Evolutionary conservation across 148 eudicot genomes (phyloP).

Genomic region (Beta vulgaris): DNA sequence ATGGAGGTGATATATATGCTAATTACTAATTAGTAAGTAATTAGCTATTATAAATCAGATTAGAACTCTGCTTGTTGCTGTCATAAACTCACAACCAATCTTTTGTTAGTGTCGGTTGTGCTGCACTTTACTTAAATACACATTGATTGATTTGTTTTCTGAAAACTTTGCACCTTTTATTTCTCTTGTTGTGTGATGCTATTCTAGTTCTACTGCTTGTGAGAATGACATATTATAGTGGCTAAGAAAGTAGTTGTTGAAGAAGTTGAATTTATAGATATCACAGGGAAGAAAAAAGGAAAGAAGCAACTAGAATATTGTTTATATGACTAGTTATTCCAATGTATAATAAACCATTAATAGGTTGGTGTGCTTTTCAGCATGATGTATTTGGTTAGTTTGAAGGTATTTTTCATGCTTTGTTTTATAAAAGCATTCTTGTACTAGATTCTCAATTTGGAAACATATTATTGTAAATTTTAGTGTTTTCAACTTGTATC

Average conservation of each 20-base stretch:
- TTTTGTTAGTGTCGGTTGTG: constrained; percentile 23
- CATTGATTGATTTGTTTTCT: constrained; percentile 1
- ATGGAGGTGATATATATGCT: constrained; percentile 7
- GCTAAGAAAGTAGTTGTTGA: background rate
- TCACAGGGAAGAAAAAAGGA: background rate
- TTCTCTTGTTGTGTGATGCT: constrained; percentile 5
- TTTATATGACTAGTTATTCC: constrained; percentile 8
- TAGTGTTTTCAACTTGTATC: background rate
- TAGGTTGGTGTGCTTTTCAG: constrained; percentile 10
- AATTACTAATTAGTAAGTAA: too few species aligned
- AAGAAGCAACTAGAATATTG: constrained; percentile 12
- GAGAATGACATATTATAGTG: constrained; percentile 19
- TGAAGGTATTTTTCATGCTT: constrained; percentile 18
- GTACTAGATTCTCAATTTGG: background rate
- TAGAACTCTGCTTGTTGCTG: constrained; percentile 6
- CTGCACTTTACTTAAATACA: background rate
- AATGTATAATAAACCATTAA: background rate
- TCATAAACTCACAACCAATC: constrained; percentile 12
- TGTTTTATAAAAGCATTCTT: background rate
- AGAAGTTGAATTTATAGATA: background rate
- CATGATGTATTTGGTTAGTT: constrained; percentile 8
- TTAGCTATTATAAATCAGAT: constrained; percentile 4
- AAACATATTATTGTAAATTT: background rate
- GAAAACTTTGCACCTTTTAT: background rate
- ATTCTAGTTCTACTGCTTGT: background rate